Base-by-base conservation (phyloP, 2,329 filamentous ascomycete genomes). In the Taxawa tesnikishii region DNA sequence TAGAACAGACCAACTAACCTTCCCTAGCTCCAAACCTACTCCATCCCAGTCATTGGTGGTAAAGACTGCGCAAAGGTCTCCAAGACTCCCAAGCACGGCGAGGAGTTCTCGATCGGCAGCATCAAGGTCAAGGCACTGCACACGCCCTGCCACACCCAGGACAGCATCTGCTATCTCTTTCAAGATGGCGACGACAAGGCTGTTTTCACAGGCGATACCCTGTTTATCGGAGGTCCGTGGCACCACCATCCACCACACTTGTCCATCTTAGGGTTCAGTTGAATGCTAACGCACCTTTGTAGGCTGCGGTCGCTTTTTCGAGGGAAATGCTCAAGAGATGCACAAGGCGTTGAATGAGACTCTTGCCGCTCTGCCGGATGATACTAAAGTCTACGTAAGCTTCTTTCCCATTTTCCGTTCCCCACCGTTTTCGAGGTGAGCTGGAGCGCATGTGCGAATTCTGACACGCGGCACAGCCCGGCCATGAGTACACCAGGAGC, bases 401-500 rank as follows among this genome's bases (percentile, higher is more conserved):
- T 30, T 14, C 28, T 13, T 12, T n/a, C 4, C 4, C 18, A 13
- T 21, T 6, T 2, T 16, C 15, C 9, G 11, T 6, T 17, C 14
- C 15, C 11, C 16, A 6, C 12, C 10, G 10, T 23, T 10, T 11
- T 31, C 6, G 31, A 9, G 4, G 21, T 24, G 13, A 11, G 24
- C 12, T 18, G 17, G 21, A 28, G n/a, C 12, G 6, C n/a, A 24
- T n/a, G n/a, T n/a, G n/a, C 21, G n/a, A 8, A 8, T 24, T 24
- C 26, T 32, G 30, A 27, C 8, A 34, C n/a, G 8, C 18, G 38
- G n/a, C n/a, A 0, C 39, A 88, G 79, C 87, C 88, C 12, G 90
- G 90, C 4, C 90, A 98, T 49, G 90, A 96, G 57, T 98, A 98
- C 62, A 98, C 90, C n/a, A 94, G 90, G 59, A 72, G 79, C 31